Percentiles rank a stretch among this genome's conserved stretches.
These are phyloP conservation scores for Peronosclerospora sorghi DNA, from an alignment of 352 stramenopile genomes.

Conservation along the genomic window DNA sequence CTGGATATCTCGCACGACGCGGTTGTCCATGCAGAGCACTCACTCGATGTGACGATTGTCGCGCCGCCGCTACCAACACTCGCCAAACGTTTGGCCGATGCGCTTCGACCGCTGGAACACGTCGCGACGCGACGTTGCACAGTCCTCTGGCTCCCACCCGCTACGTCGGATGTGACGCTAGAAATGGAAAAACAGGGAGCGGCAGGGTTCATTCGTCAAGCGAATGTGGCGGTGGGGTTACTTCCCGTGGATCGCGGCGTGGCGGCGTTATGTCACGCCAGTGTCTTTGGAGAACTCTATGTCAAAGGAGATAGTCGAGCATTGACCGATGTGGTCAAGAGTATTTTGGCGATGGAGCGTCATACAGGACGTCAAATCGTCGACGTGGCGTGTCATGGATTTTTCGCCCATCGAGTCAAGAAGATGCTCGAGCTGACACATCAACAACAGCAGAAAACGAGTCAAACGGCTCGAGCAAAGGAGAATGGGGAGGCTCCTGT, in stretches of 20 bases:
- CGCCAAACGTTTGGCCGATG: slow-evolving; percentile 40
- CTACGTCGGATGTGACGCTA: slow-evolving; percentile 42
- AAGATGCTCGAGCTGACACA: slow-evolving; percentile 51
- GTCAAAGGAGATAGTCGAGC: slow-evolving; percentile 46
- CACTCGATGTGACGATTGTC: slow-evolving; percentile 35
- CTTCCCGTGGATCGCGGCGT: slow-evolving; percentile 50
- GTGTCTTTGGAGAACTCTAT: slow-evolving; percentile 59
- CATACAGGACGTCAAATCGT: slow-evolving; percentile 25
- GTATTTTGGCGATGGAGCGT: slow-evolving; percentile 43
- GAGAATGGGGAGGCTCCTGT: slow-evolving; percentile 2
- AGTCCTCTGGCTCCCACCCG: slow-evolving; percentile 51
- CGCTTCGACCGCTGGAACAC: slow-evolving; percentile 23
- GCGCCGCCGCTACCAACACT: slow-evolving; percentile 36
- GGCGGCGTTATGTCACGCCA: slow-evolving; percentile 48
- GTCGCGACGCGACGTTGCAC: slow-evolving; percentile 15
- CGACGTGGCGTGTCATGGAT: slow-evolving; percentile 36
- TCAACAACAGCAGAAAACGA: slow-evolving; percentile 25
- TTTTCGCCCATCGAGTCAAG: slow-evolving; percentile 45
- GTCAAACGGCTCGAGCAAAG: not conserved
- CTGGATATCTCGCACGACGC: not conserved
- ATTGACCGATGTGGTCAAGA: slow-evolving; percentile 55
- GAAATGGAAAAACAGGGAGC: slow-evolving; percentile 73
- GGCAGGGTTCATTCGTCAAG: slow-evolving; percentile 36
- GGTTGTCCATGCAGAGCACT: not conserved
- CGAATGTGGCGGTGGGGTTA: slow-evolving; percentile 42